Evolutionary conservation across 495 filamentous ascomycete genomes (phyloP).

Genomic region (Evernia prunastri): DNA sequence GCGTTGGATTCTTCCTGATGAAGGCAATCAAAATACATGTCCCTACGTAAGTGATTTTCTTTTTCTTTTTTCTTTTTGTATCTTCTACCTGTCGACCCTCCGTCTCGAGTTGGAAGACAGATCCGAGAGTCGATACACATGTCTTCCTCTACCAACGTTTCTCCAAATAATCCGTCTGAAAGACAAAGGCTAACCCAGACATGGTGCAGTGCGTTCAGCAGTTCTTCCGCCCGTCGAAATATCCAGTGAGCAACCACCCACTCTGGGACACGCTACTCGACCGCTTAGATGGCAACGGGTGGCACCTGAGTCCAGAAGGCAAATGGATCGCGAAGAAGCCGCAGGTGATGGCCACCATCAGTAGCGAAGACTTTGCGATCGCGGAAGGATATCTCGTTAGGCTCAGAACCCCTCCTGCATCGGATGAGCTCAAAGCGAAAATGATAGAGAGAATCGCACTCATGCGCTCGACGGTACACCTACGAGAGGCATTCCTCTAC

Average conservation of each 20-base stretch:
- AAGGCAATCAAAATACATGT: background rate
- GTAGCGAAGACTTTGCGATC: background rate
- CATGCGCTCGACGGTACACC: background rate
- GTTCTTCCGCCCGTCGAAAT: background rate
- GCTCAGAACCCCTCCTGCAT: background rate
- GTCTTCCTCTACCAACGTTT: too few relatives aligned
- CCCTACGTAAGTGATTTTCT: background rate
- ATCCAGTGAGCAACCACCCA: background rate
- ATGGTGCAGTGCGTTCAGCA: background rate
- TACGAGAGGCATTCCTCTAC: background rate
- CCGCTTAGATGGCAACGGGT: background rate
- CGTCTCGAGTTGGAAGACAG: too few relatives aligned
- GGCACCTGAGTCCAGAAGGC: background rate
- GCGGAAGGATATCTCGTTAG: too few relatives aligned
- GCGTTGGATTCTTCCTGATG: background rate
- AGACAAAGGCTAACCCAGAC: background rate
- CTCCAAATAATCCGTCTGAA: too few relatives aligned
- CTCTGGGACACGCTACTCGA: background rate
- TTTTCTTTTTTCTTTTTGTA: background rate
- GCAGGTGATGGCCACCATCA: background rate
- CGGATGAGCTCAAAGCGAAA: background rate
- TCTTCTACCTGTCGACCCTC: too few relatives aligned
- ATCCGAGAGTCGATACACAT: too few relatives aligned
- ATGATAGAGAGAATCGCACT: background rate
- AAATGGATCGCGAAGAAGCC: background rate